Base-by-base conservation (phyloP, 2,329 filamentous ascomycete species). In the Diaporthe ampelina region DNA sequence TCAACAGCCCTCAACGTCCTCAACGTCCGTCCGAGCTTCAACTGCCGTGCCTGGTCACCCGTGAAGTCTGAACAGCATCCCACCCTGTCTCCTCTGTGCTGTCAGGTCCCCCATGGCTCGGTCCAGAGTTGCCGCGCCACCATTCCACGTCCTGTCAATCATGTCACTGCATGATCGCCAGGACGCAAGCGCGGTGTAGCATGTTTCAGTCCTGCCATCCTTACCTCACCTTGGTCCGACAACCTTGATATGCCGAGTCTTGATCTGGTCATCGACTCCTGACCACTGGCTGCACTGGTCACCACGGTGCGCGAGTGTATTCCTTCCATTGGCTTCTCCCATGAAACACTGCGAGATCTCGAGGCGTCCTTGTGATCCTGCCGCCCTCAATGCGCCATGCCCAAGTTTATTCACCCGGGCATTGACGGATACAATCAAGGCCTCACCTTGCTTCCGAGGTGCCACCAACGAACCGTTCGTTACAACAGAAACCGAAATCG, bases 141-240 rank as follows among this genome's bases (percentile, higher is more conserved):
- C 13, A 67, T 15, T 67, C 63, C 15, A 54, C 48, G 63, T 68
- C 63, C 63, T 68, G 63, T 68, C 63, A 68, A 68, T 54, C 48
- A 54, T 68, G 48, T 68, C 63, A 54, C 32, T 40, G 63, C 63
- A 68, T 68, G 48, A 68, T 54, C 63, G 63, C 63, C 63, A 26
- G 63, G 63, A 54, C 32, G 45, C n/a, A 68, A 68, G 63, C 63
- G 63, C n/a, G 21, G 32, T 68, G 63, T 52, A 26, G 63, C 63
- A 37, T 40, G 63, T 67, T 67, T 67, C 63, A 67, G 63, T 52
- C 29, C 45, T 54, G 15, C 63, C 63, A 67, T 67, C 63, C 63
- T 67, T 67, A 67, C 63, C 63, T 52, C 63, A 15, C n/a, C 48
- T 40, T 40, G 63, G 48, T 40, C 48, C 32, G 63, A 54, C 63